Percentiles rank a stretch among this genome's conserved stretches.
Evolutionary conservation across 2,329 filamentous ascomycete genomes (phyloP).

Genomic region (Botryotinia calthae): DNA sequence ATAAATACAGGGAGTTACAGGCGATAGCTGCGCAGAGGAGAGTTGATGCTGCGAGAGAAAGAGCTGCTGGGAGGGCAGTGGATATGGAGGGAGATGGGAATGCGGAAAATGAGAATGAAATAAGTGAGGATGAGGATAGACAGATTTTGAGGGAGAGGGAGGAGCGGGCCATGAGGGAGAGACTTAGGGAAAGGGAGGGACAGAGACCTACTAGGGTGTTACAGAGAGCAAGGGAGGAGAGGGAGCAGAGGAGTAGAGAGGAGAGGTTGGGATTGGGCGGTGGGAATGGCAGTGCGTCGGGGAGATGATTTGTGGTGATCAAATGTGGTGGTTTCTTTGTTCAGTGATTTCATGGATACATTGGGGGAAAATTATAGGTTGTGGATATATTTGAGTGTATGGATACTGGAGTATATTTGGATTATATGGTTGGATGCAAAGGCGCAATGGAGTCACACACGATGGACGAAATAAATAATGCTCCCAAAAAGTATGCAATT

Average conservation of each 20-base stretch:
- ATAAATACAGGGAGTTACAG: not conserved
- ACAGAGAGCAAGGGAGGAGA: constrained; percentile 29
- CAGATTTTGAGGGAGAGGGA: constrained; percentile 20
- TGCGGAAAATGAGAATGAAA: constrained; percentile 12
- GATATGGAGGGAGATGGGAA: not conserved
- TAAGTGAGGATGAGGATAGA: constrained; percentile 21
- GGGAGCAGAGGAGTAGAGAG: constrained; percentile 37
- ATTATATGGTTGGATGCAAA: not conserved
- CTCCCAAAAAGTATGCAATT: not conserved
- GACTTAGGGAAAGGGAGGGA: constrained; percentile 27
- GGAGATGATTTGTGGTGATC: not conserved
- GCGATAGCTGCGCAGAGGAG: constrained; percentile 21
- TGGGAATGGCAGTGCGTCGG: constrained; percentile 24
- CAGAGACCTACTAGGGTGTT: constrained; percentile 23
- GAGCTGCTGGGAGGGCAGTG: not conserved
- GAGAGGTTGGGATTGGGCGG: constrained; percentile 40
- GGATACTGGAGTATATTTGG: not conserved
- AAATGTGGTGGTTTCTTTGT: not conserved
- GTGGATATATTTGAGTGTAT: not conserved
- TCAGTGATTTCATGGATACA: not conserved
- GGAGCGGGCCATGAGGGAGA: not conserved
- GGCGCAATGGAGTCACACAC: not conserved
- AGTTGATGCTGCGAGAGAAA: constrained; percentile 18
- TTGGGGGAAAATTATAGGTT: not conserved
- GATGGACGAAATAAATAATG: not conserved